Conservation (phyloP, 108 stramenopile genomes). For the Skeletonema marinoi region DNA sequence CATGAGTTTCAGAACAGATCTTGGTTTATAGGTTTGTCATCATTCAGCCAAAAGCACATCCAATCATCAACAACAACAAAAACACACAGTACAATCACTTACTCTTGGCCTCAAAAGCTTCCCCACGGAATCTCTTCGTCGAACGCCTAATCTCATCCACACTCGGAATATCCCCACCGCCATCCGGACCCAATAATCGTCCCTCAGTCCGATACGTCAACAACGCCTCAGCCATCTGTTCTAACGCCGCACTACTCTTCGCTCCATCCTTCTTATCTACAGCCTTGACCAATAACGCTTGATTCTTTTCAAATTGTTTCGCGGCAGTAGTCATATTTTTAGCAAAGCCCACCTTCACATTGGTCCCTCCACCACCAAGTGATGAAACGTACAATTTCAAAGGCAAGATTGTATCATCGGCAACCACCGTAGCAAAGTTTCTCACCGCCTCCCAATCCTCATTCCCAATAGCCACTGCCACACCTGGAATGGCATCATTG, state of each 20-base stretch:
- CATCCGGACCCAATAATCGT: slow-evolving; percentile 75
- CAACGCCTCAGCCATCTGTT: slow-evolving; percentile 66
- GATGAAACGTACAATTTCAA: slow-evolving; percentile 82
- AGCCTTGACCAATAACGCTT: slow-evolving; percentile 62
- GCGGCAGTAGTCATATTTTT: slow-evolving; percentile 77
- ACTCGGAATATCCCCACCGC: slow-evolving; percentile 84
- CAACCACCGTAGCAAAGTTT: slow-evolving; percentile 70
- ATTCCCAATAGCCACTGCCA: slow-evolving; percentile 57
- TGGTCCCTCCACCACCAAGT: slow-evolving; percentile 75
- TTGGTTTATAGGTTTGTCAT: not conserved
- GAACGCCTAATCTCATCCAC: slow-evolving; percentile 84
- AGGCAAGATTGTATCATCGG: slow-evolving; percentile 84
- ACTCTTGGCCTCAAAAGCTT: slow-evolving; percentile 71
- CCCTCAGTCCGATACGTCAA: slow-evolving; percentile 66
- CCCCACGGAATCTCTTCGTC: slow-evolving; percentile 60
- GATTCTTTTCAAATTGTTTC: slow-evolving; percentile 65
- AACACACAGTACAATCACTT: slow-evolving; percentile 21
- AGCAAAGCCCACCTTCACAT: slow-evolving; percentile 73
- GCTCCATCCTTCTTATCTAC: slow-evolving; percentile 69
- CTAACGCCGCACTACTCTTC: slow-evolving; percentile 58
- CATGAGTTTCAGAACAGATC: not conserved
- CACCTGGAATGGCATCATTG: slow-evolving; percentile 72
- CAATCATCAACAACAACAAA: not conserved
- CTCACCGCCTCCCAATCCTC: slow-evolving; percentile 70
- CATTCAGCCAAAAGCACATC: not conserved